Evolutionary conservation across 2,329 filamentous ascomycete species (phyloP), one percentile per base, ranked within the genome.

Genomic region (Aureobasidium uvarum): DNA sequence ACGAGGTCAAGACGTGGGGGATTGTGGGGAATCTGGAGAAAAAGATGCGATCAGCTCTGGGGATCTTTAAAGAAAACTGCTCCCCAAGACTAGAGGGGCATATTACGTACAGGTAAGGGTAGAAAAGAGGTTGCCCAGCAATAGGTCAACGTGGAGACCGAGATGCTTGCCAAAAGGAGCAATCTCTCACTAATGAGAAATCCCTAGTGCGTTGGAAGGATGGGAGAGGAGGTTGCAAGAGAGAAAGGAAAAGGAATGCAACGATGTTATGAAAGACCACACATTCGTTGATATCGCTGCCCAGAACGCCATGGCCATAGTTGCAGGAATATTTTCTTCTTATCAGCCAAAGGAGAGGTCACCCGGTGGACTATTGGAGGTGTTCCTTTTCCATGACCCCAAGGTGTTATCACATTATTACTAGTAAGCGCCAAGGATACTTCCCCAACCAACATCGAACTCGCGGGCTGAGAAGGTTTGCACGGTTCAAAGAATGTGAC

Each of bases 111-210:
- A 20, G 50, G 36, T 8, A 45, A 43, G n/a, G 23, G 18, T 43
- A 8, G 23, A 33, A 23, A 38, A 36, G 31, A 43, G 28, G 31
- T n/a, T 54, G 46, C 46, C 60, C 60, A 63, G 60, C 16, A 18
- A 52, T 54, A 8, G 36, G 14, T 62, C 56, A 48, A 60, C 55
- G 55, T 62, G 58, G 43, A 8, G 31, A 23, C 14, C 20, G 31
- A 5, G 18, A 45, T 33, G 10, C 25, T 23, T 13, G 46, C 60
- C 60, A 43, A 25, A 63, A 63, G n/a, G 60, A 63, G 60, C 46
- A 63, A 63, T 63, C 60, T 63, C 46, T 45, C 46, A 63, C 60
- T 63, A 54, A 63, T 54, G 48, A 45, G 38, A 63, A 33, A 38
- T 25, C 45, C 16, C 23, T 50, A 62, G 58, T 62, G 45, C 31